Conservation (phyloP, 2,329 filamentous ascomycete genomes). For the Passalora sequoiae region DNA sequence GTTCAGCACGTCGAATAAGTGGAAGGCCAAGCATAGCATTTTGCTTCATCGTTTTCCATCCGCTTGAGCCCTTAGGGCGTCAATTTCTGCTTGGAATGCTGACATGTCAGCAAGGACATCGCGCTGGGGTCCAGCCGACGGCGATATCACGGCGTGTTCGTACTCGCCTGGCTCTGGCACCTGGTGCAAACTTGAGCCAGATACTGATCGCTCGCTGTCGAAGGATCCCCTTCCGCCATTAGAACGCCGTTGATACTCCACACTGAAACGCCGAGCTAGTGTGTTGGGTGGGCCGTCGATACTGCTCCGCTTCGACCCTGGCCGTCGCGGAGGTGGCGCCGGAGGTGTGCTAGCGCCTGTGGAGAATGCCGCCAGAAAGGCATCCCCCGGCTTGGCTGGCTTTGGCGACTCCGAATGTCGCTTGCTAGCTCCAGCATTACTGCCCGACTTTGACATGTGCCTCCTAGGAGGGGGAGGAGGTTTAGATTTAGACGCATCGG, state of each 20-base stretch:
- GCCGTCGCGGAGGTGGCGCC: constrained; percentile 29
- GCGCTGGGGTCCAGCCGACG: constrained; percentile 9
- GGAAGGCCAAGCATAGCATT: neutral
- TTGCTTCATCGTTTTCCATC: constrained; percentile 7
- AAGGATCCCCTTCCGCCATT: constrained; percentile 22
- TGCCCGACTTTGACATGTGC: constrained; percentile 21
- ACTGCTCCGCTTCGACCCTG: constrained; percentile 22
- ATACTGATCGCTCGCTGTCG: constrained; percentile 22
- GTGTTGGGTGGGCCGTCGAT: constrained; percentile 20
- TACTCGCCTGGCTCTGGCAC: constrained; percentile 15
- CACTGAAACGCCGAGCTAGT: constrained; percentile 12
- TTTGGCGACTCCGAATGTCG: constrained; percentile 8
- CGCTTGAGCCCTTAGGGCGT: constrained; percentile 23
- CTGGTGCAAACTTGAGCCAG: constrained; percentile 20
- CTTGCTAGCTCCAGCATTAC: constrained; percentile 3
- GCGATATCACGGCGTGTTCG: constrained; percentile 10
- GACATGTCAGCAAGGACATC: constrained; percentile 31
- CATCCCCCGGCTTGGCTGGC: constrained; percentile 17
- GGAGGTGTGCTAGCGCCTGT: constrained; percentile 21
- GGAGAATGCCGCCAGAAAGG: constrained; percentile 6
- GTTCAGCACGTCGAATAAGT: too few relatives aligned
- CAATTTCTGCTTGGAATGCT: constrained; percentile 32
- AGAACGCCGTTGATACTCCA: constrained; percentile 16
- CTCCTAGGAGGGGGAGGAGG: constrained; percentile 30
- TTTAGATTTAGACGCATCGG: constrained; percentile 15